Percentiles rank a stretch among this genome's conserved stretches.
phyloP scores from a whole-genome alignment of 2,329 filamentous ascomycete genomes.

The Nigrograna mackinnonii region DNA sequence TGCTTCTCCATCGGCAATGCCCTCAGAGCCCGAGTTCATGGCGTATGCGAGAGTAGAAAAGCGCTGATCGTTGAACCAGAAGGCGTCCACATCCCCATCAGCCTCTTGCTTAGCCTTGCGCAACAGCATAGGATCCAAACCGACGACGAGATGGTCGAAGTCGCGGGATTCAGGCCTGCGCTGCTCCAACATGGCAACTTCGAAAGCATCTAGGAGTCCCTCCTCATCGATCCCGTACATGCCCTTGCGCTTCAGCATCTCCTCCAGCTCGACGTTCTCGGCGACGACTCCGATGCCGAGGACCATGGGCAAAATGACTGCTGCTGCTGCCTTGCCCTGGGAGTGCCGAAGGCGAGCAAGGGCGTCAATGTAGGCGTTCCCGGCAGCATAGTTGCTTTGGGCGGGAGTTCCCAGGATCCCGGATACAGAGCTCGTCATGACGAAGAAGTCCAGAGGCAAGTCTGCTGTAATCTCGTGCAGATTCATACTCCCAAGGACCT shows the following conservation, averaged over 20 bases:
- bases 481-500: slow-evolving; percentile 12
- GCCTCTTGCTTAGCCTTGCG: not conserved
- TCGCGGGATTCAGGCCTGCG: not conserved
- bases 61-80: not conserved
- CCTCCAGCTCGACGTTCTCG: not conserved
- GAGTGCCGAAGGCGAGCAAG: slow-evolving; percentile 42
- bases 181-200: not conserved
- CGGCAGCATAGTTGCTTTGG: slow-evolving; percentile 18
- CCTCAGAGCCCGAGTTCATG: not conserved
- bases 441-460: slow-evolving; percentile 21
- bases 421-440: slow-evolving; percentile 21
- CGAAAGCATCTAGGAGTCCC: not conserved
- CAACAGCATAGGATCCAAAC: not conserved
- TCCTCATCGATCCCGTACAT: not conserved
- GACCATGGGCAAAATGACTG: slow-evolving; percentile 1
- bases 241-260: not conserved
- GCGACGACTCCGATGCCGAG: not conserved
- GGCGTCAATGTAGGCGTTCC: slow-evolving; percentile 41
- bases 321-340: too few relatives aligned
- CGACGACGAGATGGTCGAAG: not conserved
- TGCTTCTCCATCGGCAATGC: too few relatives aligned
- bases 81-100: not conserved
- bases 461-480: slow-evolving; percentile 15
- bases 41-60: not conserved
- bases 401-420: slow-evolving; percentile 7